Base-by-base conservation (phyloP, 208 protist genomes). In the Phytomonas francai region DNA sequence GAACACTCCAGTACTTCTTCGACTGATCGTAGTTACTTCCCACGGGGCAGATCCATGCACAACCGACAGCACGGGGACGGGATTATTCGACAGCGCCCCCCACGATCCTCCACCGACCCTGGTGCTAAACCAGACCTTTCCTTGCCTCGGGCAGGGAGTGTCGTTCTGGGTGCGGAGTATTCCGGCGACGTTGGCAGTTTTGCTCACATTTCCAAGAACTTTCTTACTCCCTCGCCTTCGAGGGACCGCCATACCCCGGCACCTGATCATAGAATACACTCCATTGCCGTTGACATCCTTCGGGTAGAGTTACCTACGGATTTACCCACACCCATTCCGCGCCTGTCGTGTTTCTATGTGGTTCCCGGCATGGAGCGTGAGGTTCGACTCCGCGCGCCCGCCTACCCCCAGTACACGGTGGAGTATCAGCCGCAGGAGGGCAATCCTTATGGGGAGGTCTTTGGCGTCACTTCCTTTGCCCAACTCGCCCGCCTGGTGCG, bases 341-440 rank as follows among this genome's bases (percentile, higher is more conserved):
- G 83, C 0, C 83, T 96, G 29, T 86, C 84, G n/a, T 96, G 90
- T 68, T 89, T 84, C 73, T 96, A 87, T 62, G 19, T 67, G 31
- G 54, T 96, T 8, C 49, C 72, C 3, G 72, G 81, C 19, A 65
- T 88, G 27, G 65, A 68, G 25, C 63, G 67, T 5, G 82, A 93
- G 69, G 84, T 91, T 58, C 83, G 81, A 59, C 82, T 96, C 36
- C 66, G 73, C 12, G 85, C 90, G 9, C 85, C 85, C 22, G 66
- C 81, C 3, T 81, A 76, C n/a, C 74, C 83, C 0, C 83, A 70
- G 31, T 91, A 88, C 74, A 87, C 85, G 19, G 83, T 79, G 63
- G 76, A 77, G 31, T 96, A 89, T 65, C 42, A 66, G 11, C 71
- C 80, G 65, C 62, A 75, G 29, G 65, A 63, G 19, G 72, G 68